Evolutionary conservation across 345 rosid species (phyloP), one percentile per base, ranked within the genome.

Genomic region (Euphorbia pulcherrima): DNA sequence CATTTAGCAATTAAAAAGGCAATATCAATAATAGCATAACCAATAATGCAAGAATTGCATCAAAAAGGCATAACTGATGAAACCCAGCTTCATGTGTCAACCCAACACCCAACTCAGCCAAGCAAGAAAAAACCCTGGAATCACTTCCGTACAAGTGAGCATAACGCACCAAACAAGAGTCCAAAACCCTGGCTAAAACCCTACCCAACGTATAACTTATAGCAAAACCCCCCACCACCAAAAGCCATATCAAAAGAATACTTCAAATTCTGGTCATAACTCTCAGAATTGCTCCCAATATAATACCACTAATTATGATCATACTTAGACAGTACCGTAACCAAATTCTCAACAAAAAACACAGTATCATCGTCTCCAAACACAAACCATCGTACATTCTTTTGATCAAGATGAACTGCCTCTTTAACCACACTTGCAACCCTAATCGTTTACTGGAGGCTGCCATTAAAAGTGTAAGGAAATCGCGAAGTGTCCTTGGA

Each of bases 361-460:
- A 94, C 83, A 5, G 97, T 94, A 67, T 94, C 99, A 68, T 94
- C 97, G 68, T 94, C 99, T 1, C 99, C 99, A 30, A 94, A 91
- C 16, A 94, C 80, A 57, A 87, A 94, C 97, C 98, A 93, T 78
- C 95, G 70, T 12, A 91, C 89, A 16, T 80, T 87, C 64, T 79
- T 65, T 40, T 77, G 81, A 24, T 80, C 79, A 0, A 73, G 80
- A 53, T 89, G 88, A n/a, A 88, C 91, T 3, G 81, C 85, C 78
- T 94, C 99, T 68, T 89, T 88, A 35, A 89, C 95, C 8, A 91
- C 79, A 2, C 92, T 95, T 44, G 95, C 96, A 48, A 91, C 85
- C n/a, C 96, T 85, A 60, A 94, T 71, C 30, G 96, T 96, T 2
- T 96, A 91, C 60, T 86, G 83, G 70, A 85, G 87, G 26, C 97